A percentile compares a stretch with the other conserved stretches of the same genome.
These are phyloP conservation scores for Galerina sulciceps DNA, from an alignment of 768 basidiomycete genomes.

Conservation along the genomic window DNA sequence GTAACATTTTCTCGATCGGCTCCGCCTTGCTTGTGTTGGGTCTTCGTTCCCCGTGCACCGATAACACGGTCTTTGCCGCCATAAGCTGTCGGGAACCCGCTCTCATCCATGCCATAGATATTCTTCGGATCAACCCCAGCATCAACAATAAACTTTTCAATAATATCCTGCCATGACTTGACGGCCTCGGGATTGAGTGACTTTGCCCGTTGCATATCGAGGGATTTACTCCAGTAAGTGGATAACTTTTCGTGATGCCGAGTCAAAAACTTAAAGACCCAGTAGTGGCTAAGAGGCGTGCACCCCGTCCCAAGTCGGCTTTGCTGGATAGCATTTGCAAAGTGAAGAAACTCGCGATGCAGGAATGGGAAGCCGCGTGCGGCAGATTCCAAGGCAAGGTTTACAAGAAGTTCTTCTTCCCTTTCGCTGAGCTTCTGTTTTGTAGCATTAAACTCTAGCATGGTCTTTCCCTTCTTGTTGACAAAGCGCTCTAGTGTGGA, in stretches of 20 bases:
- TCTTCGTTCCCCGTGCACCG: conserved; percentile 24
- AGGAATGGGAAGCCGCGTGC: background rate
- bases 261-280: conserved; percentile 25
- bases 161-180: conserved; percentile 33
- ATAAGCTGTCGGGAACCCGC: conserved; percentile 26
- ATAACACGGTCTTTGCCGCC: conserved; percentile 29
- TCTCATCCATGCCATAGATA: conserved; percentile 40
- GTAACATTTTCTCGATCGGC: conserved; percentile 23
- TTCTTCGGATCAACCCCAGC: conserved; percentile 21
- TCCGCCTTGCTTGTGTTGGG: conserved; percentile 34
- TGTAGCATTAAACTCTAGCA: conserved; percentile 3
- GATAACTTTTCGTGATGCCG: conserved; percentile 27
- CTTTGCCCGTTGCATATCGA: conserved; percentile 32
- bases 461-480: background rate
- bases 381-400: background rate
- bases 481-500: background rate
- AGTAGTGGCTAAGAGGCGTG: background rate
- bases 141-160: conserved; percentile 30
- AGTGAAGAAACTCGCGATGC: background rate
- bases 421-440: conserved; percentile 11
- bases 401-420: conserved; percentile 2
- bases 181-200: conserved; percentile 33
- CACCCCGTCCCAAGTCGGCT: background rate
- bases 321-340: background rate
- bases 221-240: conserved; percentile 34